Conservation (phyloP, 805 yeast genomes). For the Scheffersomyces amazonensis region DNA sequence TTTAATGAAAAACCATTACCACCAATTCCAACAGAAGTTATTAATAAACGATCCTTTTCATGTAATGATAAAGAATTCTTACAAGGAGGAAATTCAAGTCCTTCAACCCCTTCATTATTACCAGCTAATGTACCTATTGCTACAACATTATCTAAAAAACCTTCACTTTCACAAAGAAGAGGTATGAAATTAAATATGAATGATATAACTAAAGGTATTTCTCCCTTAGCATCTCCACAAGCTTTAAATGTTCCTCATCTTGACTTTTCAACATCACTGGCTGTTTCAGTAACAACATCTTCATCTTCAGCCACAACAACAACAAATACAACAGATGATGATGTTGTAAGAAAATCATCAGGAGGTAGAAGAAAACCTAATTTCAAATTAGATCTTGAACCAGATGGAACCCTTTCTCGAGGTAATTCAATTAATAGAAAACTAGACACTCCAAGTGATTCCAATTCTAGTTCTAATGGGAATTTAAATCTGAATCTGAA, state of each 20-base stretch:
- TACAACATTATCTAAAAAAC: slow-evolving; percentile 27
- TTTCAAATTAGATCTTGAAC: slow-evolving; percentile 32
- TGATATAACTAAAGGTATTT: slow-evolving; percentile 17
- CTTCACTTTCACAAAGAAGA: slow-evolving; percentile 52
- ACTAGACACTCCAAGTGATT: not conserved
- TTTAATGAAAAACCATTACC: slow-evolving; percentile 20
- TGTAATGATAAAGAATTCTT: slow-evolving; percentile 1
- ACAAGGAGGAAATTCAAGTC: not conserved
- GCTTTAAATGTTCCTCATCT: slow-evolving; percentile 10
- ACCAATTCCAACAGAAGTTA: slow-evolving; percentile 16
- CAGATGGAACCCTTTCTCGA: slow-evolving; percentile 3
- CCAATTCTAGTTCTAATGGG: slow-evolving; percentile 1
- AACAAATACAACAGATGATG: not conserved
- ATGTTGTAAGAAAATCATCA: slow-evolving; percentile 32
- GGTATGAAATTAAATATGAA: slow-evolving; percentile 50
- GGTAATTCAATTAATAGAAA: slow-evolving; percentile 1
- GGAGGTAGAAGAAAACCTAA: slow-evolving; percentile 39
- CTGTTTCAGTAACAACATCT: not conserved
- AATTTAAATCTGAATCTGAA: slow-evolving; percentile 7
- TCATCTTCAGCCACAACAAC: not conserved
- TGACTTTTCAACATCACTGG: not conserved
- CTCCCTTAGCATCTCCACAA: slow-evolving; percentile 15
- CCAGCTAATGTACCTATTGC: slow-evolving; percentile 1
- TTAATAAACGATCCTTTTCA: slow-evolving; percentile 2
- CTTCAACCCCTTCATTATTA: slow-evolving; percentile 8